Evolutionary conservation across 148 eudicot genomes (phyloP).

Genomic region (Chenopodium berlandieri): DNA sequence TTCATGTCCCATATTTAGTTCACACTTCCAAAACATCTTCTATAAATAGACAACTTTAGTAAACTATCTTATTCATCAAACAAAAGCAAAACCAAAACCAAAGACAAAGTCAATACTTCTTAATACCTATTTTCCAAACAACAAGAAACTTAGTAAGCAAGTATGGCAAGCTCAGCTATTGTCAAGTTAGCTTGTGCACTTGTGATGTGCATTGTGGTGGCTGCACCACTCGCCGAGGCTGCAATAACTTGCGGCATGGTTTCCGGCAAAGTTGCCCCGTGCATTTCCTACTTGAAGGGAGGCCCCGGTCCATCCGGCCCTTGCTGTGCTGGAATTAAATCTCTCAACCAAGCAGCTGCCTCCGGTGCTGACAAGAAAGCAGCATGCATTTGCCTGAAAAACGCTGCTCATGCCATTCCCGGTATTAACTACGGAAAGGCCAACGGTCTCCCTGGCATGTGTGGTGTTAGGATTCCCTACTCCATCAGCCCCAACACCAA

Average conservation of each 20-base stretch:
- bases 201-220: slow-evolving; percentile 34
- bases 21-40: neutral
- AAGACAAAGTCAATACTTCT: neutral
- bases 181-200: slow-evolving; percentile 24
- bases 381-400: slow-evolving; percentile 39
- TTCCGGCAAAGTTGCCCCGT: neutral
- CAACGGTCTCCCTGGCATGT: slow-evolving; percentile 33
- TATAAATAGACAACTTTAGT: slow-evolving; percentile 18
- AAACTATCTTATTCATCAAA: slow-evolving; percentile 9
- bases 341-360: slow-evolving; percentile 25
- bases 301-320: neutral
- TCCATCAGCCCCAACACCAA: slow-evolving; percentile 45
- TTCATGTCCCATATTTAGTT: neutral
- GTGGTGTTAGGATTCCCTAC: slow-evolving; percentile 42
- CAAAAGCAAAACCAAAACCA: neutral
- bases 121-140: neutral
- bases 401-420: slow-evolving; percentile 1
- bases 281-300: slow-evolving; percentile 31
- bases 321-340: slow-evolving; percentile 31
- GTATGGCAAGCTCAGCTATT: slow-evolving; percentile 18
- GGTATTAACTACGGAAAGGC: slow-evolving; percentile 22
- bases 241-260: slow-evolving; percentile 38
- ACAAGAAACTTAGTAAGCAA: neutral
- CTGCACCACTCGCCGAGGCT: slow-evolving; percentile 34
- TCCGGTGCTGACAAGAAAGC: slow-evolving; percentile 26